Evolutionary conservation across 2,329 filamentous ascomycete genomes (phyloP).

Genomic region (Colletotrichum tropicicola): DNA sequence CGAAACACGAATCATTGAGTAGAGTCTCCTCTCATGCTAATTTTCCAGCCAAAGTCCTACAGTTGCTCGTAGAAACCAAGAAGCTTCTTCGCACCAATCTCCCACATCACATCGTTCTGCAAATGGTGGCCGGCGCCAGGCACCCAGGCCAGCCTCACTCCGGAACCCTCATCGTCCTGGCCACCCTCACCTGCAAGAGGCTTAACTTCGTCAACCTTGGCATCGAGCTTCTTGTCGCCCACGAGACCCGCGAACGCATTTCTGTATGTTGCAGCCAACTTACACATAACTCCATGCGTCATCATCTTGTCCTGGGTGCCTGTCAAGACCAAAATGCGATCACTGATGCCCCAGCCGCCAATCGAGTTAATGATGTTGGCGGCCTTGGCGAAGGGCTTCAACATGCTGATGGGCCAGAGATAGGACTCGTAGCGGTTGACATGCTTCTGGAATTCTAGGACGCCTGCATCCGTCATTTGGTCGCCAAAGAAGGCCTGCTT

Average conservation of each 20-base stretch:
- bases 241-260: conserved; percentile 41
- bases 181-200: conserved; percentile 33
- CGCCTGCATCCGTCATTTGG: conserved; percentile 46
- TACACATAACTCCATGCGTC: conserved; percentile 44
- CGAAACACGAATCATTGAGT: background rate
- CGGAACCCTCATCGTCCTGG: conserved; percentile 39
- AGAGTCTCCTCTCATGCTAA: background rate
- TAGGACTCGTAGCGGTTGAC: conserved; percentile 61
- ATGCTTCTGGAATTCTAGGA: conserved; percentile 51
- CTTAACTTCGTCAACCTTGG: conserved; percentile 17
- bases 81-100: conserved; percentile 55
- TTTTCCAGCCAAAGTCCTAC: background rate
- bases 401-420: conserved; percentile 59
- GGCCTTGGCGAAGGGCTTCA: conserved; percentile 51
- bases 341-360: conserved; percentile 35
- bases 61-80: conserved; percentile 46
- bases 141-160: conserved; percentile 52
- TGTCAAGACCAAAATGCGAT: conserved; percentile 48
- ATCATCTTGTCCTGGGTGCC: conserved; percentile 52
- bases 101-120: conserved; percentile 60
- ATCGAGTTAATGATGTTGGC: conserved; percentile 49
- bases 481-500: conserved; percentile 60
- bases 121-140: conserved; percentile 59
- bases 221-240: conserved; percentile 40
- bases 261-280: conserved; percentile 49